Conservation (phyloP, 345 rosid genomes). For the Hibiscus tridactylites region DNA sequence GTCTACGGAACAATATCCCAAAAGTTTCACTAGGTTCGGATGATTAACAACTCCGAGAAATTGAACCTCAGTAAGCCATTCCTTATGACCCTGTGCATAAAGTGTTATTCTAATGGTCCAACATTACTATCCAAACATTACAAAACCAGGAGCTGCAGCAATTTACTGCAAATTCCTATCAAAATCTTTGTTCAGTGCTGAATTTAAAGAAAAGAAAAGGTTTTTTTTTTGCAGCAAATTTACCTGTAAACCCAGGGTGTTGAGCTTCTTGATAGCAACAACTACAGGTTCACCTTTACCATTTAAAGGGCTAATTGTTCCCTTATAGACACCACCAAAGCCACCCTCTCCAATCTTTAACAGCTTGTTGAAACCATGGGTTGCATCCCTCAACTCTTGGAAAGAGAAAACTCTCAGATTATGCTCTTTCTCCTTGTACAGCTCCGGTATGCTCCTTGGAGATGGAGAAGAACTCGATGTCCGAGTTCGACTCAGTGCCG, state of each 20-base stretch:
- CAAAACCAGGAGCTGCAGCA: no score
- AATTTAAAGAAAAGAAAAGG: neutral
- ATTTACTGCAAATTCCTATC: neutral
- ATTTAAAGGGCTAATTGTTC: conserved; percentile 34
- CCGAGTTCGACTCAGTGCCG: conserved; percentile 22
- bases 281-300: conserved; percentile 27
- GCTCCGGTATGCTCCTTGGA: conserved; percentile 48
- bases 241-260: conserved; percentile 73
- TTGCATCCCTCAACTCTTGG: conserved; percentile 65
- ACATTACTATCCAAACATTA: no score
- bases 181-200: neutral
- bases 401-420: conserved; percentile 52
- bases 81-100: conserved; percentile 64
- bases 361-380: conserved; percentile 53
- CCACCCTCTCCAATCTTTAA: conserved; percentile 93
- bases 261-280: conserved; percentile 90
- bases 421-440: conserved; percentile 55
- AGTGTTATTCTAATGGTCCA: neutral
- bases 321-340: conserved; percentile 91
- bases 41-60: conserved; percentile 76
- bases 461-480: conserved; percentile 46
- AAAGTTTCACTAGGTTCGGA: conserved; percentile 77
- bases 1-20: conserved; percentile 68
- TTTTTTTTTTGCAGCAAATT: neutral
- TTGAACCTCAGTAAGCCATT: conserved; percentile 89